Base-by-base conservation (phyloP, 306 rosid species). In the Bauhinia variegata region DNA sequence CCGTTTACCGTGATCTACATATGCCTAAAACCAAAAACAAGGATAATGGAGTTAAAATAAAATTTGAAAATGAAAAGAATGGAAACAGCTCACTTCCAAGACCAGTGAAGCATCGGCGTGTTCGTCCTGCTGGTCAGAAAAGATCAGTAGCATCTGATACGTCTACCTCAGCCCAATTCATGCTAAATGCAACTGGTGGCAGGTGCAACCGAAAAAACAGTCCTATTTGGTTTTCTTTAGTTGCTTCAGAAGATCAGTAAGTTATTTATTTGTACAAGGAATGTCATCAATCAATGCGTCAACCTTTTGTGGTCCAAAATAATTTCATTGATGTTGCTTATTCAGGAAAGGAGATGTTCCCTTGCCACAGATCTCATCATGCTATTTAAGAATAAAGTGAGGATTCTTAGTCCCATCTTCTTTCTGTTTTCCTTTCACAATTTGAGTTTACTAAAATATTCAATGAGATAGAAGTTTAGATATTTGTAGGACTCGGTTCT, bases 201-300 rank as follows among this genome's bases (percentile, higher is more conserved):
- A 82, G 74, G 76, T 34, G 41, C 70, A 59, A 61, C 82, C 59
- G 89, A 55, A 81, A 79, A 76, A 79, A 80, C 51, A 78, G 73
- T 86, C 85, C 95, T 46, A 88, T 93, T 78, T 93, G 99, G 99
- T 93, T 93, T 82, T 83, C 99, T 17, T 82, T 93, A 73, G 89
- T 90, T 73, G 92, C 99, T 70, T 86, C 95, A 19, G 92, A 93
- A 68, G 93, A 90, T 67, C 76, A 92, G 99, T 93, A 80, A 82
- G 82, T 47, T 62, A 30, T 47, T 43, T 53, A 49, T 53, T 60
- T 66, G 55, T 58, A 44, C 51, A 4, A 42, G 17, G 18, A 71
- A 13, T 58, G 46, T 12, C 17, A 6, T 5, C 41, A 5, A 36
- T 36, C 9, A 60, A 19, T 2, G 9, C 28, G 12, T 54, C 48